Percentiles rank a stretch among this genome's conserved stretches.
These are phyloP conservation scores for Irpex rosettiformis DNA, from an alignment of 1,284 basidiomycete genomes.

Conservation along the genomic window DNA sequence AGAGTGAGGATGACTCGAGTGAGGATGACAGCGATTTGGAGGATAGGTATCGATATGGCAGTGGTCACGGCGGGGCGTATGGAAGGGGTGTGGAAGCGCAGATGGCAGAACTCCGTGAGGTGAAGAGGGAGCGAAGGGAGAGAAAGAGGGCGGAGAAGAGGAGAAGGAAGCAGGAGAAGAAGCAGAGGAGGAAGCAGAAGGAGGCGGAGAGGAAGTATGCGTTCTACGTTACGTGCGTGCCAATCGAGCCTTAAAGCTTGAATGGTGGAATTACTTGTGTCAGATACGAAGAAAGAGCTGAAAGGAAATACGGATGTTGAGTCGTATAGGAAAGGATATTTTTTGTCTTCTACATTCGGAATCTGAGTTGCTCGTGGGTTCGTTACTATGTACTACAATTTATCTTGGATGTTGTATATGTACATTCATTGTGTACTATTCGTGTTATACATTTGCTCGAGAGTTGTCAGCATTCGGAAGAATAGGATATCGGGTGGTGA, in stretches of 20 bases:
- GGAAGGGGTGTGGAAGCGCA: slow-evolving; percentile 29
- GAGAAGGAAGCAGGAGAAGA: slow-evolving; percentile 59
- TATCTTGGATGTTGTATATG: not conserved
- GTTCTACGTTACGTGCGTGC: slow-evolving; percentile 56
- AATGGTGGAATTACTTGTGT: not conserved
- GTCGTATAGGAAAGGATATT: too few relatives aligned
- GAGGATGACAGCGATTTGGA: slow-evolving; percentile 22
- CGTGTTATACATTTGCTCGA: not conserved
- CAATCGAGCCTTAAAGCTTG: slow-evolving; percentile 20
- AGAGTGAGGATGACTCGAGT: slow-evolving; percentile 32
- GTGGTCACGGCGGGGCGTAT: slow-evolving; percentile 34
- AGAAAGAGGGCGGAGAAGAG: slow-evolving; percentile 51
- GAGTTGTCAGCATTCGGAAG: not conserved
- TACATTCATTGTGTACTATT: not conserved
- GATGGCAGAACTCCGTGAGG: slow-evolving; percentile 41
- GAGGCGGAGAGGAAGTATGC: slow-evolving; percentile 58
- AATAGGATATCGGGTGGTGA: not conserved
- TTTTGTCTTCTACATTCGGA: not conserved
- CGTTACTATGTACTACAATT: not conserved
- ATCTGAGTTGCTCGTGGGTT: not conserved
- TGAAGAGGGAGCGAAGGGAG: slow-evolving; percentile 47
- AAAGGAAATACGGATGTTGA: too few relatives aligned
- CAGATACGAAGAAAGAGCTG: not conserved
- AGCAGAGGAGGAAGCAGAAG: slow-evolving; percentile 51
- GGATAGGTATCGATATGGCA: slow-evolving; percentile 32